Conservation (phyloP, 1,284 basidiomycete genomes). For the Phylloporus gajari region DNA sequence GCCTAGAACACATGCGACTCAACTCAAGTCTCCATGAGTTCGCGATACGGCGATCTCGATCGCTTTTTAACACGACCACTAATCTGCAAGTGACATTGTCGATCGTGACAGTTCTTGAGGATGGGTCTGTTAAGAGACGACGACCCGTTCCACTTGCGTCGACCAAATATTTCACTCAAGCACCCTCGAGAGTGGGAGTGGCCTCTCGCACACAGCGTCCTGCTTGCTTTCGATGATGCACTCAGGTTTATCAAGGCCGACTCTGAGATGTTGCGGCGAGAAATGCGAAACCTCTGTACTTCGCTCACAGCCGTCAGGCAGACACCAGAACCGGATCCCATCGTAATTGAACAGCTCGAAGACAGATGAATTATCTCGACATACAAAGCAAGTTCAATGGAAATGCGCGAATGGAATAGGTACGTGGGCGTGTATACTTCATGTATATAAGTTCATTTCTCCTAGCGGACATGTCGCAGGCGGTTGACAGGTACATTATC, state of each 20-base stretch:
- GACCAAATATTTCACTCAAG: slow-evolving; percentile 61
- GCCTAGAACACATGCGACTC: too few species aligned
- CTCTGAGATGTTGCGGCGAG: slow-evolving; percentile 53
- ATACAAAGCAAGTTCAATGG: slow-evolving; percentile 80
- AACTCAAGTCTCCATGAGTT: neutral
- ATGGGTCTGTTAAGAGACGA: slow-evolving; percentile 10
- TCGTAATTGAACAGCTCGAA: slow-evolving; percentile 52
- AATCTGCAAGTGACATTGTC: neutral
- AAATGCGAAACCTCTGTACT: slow-evolving; percentile 52
- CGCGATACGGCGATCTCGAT: neutral
- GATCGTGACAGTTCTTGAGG: slow-evolving; percentile 1
- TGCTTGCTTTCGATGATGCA: slow-evolving; percentile 88
- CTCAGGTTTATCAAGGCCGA: slow-evolving; percentile 71
- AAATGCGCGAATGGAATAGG: slow-evolving; percentile 80
- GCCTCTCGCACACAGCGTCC: slow-evolving; percentile 70
- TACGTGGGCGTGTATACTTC: slow-evolving; percentile 47
- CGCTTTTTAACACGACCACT: neutral
- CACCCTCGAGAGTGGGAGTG: slow-evolving; percentile 70
- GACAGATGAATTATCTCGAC: slow-evolving; percentile 61
- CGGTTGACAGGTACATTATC: slow-evolving; percentile 81
- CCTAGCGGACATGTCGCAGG: slow-evolving; percentile 70
- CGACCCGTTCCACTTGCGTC: slow-evolving; percentile 36
- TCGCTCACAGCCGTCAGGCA: slow-evolving; percentile 39
- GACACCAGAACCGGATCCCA: slow-evolving; percentile 47
- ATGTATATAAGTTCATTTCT: neutral